These are phyloP conservation scores for Saccharomycopsis fibuligera DNA, from an alignment of 805 yeast species.

Conservation along the genomic window DNA sequence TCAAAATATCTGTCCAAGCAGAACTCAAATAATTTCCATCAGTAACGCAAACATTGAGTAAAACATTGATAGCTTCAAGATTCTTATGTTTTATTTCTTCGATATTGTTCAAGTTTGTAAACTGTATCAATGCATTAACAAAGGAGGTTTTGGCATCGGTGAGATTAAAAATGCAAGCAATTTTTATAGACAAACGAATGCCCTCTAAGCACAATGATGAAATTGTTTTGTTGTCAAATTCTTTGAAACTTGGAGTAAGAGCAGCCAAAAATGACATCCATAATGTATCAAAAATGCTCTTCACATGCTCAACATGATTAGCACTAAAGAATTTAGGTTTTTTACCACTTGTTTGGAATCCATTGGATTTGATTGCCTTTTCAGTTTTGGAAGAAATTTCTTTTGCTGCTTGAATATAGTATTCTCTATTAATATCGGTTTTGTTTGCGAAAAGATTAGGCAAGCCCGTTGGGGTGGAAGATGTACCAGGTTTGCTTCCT, in stretches of 20 bases:
- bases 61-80: slow-evolving; percentile 67
- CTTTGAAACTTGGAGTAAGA: slow-evolving; percentile 87
- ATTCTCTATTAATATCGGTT: slow-evolving; percentile 64
- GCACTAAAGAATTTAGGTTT: slow-evolving; percentile 49
- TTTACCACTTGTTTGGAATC: slow-evolving; percentile 29
- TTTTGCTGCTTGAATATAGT: slow-evolving; percentile 85
- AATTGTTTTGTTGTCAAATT: slow-evolving; percentile 69
- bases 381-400: slow-evolving; percentile 90
- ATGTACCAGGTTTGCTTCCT: slow-evolving; percentile 41
- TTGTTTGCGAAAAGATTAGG: slow-evolving; percentile 58
- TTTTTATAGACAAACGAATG: slow-evolving; percentile 69
- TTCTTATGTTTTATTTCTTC: slow-evolving; percentile 75
- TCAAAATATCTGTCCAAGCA: slow-evolving; percentile 81
- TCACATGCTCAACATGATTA: slow-evolving; percentile 81
- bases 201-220: slow-evolving; percentile 76
- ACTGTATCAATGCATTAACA: slow-evolving; percentile 83
- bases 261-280: slow-evolving; percentile 99
- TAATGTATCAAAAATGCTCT: slow-evolving; percentile 83
- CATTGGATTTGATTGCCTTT: slow-evolving; percentile 63
- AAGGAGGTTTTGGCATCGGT: slow-evolving; percentile 85
- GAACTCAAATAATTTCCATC: slow-evolving; percentile 71
- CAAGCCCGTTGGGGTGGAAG: slow-evolving; percentile 37
- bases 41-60: slow-evolving; percentile 68
- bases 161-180: slow-evolving; percentile 77
- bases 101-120: slow-evolving; percentile 71